Conservation (phyloP, 352 stramenopile genomes). For the Globisporangium takayamanum region DNA sequence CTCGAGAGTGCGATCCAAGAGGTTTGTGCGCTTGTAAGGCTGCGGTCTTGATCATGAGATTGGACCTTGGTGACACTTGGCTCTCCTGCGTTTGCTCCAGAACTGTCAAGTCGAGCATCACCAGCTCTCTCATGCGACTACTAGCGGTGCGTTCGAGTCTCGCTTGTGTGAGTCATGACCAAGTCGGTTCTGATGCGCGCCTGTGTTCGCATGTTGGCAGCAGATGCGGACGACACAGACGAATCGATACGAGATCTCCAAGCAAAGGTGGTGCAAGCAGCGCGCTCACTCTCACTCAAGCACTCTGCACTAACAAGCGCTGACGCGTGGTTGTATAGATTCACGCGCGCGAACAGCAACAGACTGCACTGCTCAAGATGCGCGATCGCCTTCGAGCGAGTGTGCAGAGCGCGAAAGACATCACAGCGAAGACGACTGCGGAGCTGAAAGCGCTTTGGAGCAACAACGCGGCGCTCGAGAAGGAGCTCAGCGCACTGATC, state of each 20-base stretch:
- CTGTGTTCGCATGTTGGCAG: too few relatives aligned
- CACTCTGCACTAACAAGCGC: neutral
- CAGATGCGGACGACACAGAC: neutral
- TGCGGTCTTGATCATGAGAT: too few relatives aligned
- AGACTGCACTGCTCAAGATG: conserved; percentile 6
- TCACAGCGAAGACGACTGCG: neutral
- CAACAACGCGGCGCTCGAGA: conserved; percentile 11
- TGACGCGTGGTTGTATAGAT: neutral
- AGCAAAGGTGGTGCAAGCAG: neutral
- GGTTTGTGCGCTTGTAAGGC: neutral
- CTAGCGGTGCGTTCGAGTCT: too few relatives aligned
- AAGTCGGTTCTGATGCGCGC: neutral
- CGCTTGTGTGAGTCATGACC: too few relatives aligned
- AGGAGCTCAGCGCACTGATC: conserved; percentile 4
- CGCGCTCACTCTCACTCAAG: neutral
- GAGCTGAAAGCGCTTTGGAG: conserved; percentile 8
- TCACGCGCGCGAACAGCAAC: conserved; percentile 5
- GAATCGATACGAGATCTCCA: neutral
- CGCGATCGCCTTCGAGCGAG: conserved; percentile 2
- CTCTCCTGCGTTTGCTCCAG: too few relatives aligned
- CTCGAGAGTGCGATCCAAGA: conserved; percentile 5
- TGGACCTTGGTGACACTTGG: too few relatives aligned
- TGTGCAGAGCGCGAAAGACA: conserved; percentile 2
- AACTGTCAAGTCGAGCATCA: too few relatives aligned
- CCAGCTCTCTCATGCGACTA: too few relatives aligned